Percentiles rank a stretch among this genome's conserved stretches.
phyloP scores from a whole-genome alignment of 2,329 filamentous ascomycete genomes.

The Sclerotinia sclerotiorum region DNA sequence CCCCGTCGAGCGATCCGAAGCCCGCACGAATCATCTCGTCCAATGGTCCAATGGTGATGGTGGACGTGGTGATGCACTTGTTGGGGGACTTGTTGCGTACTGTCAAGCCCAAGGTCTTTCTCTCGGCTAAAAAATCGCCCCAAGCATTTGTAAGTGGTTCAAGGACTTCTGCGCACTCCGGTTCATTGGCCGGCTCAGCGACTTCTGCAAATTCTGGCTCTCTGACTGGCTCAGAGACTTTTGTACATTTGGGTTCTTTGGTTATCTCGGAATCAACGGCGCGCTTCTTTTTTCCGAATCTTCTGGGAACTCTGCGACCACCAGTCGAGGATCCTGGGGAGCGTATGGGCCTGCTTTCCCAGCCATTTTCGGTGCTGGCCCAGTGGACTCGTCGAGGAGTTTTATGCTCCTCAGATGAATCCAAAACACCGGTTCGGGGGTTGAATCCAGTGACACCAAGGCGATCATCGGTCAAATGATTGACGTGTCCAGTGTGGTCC shows the following conservation, averaged over 20 bases:
- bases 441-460: constrained; percentile 24
- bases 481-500: not conserved
- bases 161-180: too few relatives aligned
- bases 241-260: too few relatives aligned
- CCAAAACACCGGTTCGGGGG: constrained; percentile 21
- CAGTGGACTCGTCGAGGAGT: not conserved
- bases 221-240: too few relatives aligned
- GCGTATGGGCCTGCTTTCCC: not conserved
- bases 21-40: too few relatives aligned
- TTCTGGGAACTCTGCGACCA: not conserved
- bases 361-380: not conserved
- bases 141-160: too few relatives aligned
- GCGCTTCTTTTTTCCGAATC: not conserved
- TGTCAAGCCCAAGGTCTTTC: too few relatives aligned
- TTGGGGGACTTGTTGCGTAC: too few relatives aligned
- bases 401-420: not conserved
- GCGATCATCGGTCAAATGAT: constrained; percentile 2
- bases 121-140: too few relatives aligned
- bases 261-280: too few relatives aligned
- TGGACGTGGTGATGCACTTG: not conserved
- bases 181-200: too few relatives aligned
- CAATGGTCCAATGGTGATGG: not conserved
- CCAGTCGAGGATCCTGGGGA: not conserved
- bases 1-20: too few relatives aligned
- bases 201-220: too few relatives aligned